phyloP scores from a whole-genome alignment of 805 yeast species.

The Candida insectalens region DNA sequence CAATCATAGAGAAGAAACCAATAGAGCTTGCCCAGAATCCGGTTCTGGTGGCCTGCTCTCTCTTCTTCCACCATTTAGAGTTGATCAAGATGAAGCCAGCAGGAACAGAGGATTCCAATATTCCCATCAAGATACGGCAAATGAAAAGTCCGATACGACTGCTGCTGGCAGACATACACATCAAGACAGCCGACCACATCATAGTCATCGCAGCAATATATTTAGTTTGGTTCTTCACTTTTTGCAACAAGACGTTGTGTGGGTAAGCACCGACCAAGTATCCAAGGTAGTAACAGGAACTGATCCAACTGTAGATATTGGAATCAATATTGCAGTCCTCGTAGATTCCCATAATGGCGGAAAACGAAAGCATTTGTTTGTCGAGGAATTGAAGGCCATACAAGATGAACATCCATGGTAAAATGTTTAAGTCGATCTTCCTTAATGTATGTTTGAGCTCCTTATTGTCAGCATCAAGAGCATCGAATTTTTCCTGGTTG shows the following conservation, averaged over 20 bases:
- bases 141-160: conserved; percentile 35
- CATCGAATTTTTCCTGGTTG: neutral
- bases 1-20: conserved; percentile 32
- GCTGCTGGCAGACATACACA: conserved; percentile 34
- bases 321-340: conserved; percentile 39
- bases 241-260: conserved; percentile 33
- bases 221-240: conserved; percentile 11
- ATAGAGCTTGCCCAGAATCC: conserved; percentile 9
- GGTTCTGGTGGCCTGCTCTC: conserved; percentile 18
- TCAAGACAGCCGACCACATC: conserved; percentile 35
- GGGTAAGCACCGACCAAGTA: conserved; percentile 35
- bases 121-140: conserved; percentile 39
- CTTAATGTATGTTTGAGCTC: no score
- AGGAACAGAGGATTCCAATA: conserved; percentile 19
- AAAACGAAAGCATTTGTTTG: conserved; percentile 18
- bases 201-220: conserved; percentile 27
- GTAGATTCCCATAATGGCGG: conserved; percentile 45
- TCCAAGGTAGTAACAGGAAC: conserved; percentile 28
- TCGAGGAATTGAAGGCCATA: neutral
- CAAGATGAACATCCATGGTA: conserved; percentile 22
- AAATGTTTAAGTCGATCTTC: conserved; percentile 27
- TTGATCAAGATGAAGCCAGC: conserved; percentile 25
- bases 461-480: neutral
- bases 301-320: conserved; percentile 22
- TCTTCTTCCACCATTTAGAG: conserved; percentile 16